Conservation (phyloP, 2,329 filamentous ascomycete species). For the Xylaria hypoxylon region DNA sequence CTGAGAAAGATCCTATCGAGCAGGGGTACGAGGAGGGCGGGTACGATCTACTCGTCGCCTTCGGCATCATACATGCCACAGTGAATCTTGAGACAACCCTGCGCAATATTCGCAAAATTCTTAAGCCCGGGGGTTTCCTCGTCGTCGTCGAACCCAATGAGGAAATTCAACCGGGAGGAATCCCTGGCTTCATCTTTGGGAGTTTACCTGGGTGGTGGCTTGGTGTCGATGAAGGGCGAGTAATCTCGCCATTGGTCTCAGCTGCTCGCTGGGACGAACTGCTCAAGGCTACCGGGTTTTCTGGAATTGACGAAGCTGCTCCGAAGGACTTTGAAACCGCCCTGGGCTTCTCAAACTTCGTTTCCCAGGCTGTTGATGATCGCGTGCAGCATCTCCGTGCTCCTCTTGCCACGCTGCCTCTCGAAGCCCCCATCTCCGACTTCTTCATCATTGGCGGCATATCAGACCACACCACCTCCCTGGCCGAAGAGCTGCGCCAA, state of each 20-base stretch:
- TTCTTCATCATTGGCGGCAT: constrained; percentile 21
- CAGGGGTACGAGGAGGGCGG: neutral
- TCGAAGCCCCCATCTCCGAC: neutral
- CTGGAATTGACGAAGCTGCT: constrained; percentile 23
- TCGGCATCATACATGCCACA: neutral
- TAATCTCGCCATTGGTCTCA: constrained; percentile 37
- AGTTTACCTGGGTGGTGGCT: constrained; percentile 47
- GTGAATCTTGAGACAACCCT: neutral
- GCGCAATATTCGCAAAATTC: constrained; percentile 37
- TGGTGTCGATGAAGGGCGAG: constrained; percentile 37
- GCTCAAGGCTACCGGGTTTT: constrained; percentile 33
- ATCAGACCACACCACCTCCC: neutral
- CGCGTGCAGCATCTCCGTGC: constrained; percentile 1
- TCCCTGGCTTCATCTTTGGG: constrained; percentile 48
- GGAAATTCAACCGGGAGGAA: neutral
- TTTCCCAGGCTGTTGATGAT: constrained; percentile 29
- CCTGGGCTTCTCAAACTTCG: constrained; percentile 12
- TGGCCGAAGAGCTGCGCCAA: too few species aligned
- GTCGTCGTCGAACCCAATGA: constrained; percentile 32
- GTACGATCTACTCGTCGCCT: neutral
- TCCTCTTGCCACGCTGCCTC: constrained; percentile 11
- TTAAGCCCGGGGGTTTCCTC: constrained; percentile 54
- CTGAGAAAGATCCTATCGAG: neutral
- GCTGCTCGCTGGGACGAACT: constrained; percentile 30
- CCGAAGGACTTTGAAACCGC: constrained; percentile 10